Conservation (phyloP, 2,329 filamentous ascomycete genomes). For the Colletotrichum orchidophilum region DNA sequence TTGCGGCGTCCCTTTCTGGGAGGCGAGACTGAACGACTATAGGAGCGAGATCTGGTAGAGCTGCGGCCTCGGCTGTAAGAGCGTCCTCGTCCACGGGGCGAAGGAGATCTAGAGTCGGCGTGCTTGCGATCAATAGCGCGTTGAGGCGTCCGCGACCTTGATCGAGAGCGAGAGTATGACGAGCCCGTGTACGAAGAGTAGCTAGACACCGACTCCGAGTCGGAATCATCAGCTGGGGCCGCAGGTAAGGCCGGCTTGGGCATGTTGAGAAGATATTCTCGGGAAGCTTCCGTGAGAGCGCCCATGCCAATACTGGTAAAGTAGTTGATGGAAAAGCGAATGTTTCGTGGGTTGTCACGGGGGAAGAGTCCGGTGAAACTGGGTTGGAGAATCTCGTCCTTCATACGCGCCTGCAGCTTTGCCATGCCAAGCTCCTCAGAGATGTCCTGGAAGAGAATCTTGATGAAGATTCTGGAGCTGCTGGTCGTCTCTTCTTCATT, state of each 20-base stretch:
- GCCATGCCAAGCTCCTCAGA: conserved; percentile 86
- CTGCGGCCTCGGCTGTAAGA: conserved; percentile 44
- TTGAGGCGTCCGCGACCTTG: conserved; percentile 53
- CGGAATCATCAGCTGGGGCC: conserved; percentile 67
- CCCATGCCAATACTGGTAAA: conserved; percentile 99
- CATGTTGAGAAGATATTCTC: conserved; percentile 87
- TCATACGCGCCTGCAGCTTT: conserved; percentile 79
- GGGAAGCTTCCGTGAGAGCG: conserved; percentile 92
- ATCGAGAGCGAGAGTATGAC: conserved; percentile 65
- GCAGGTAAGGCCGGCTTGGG: conserved; percentile 84
- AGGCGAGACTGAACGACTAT: conserved; percentile 34
- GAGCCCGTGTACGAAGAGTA: conserved; percentile 79
- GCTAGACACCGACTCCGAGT: conserved; percentile 78
- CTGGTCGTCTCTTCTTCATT: conserved; percentile 98
- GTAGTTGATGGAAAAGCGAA: conserved; percentile 98
- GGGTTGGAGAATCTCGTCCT: conserved; percentile 80
- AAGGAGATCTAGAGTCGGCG: conserved; percentile 45
- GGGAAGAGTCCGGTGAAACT: conserved; percentile 90
- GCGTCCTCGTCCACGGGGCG: conserved; percentile 39
- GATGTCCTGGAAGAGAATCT: conserved; percentile 95
- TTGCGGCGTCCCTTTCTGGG: conserved; percentile 27
- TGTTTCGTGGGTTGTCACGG: conserved; percentile 86
- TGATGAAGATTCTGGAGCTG: conserved; percentile 97
- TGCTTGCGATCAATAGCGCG: conserved; percentile 48
- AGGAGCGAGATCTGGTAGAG: conserved; percentile 50